Evolutionary conservation across 1,284 basidiomycete genomes (phyloP), one percentile per base, ranked within the genome.

Genomic region (Thecaphora frezii): DNA sequence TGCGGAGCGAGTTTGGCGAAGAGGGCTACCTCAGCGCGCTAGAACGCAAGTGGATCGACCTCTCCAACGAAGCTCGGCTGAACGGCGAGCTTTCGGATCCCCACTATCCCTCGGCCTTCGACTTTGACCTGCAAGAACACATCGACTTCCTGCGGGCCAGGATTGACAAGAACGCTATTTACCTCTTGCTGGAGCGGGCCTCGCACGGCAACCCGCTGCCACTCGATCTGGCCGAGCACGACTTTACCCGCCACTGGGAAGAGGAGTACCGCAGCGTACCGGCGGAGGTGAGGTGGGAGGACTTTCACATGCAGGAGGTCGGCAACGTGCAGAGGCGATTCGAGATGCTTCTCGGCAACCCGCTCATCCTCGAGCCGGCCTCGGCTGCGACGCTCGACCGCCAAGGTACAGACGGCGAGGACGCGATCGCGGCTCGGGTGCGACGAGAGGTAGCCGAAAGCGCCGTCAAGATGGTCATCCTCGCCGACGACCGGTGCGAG

Each of bases 111-210:
- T 88, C 87, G 74, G 80, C 86, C 18, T 85, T 83, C 7, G 85
- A 90, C 40, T 93, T 96, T 71, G 85, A 91, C 76, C 80, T 94
- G 13, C 81, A 85, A 23, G 83, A 83, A 18, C 91, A 93, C 67
- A 64, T 70, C 44, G 85, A 87, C 59, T 91, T 91, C 73, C 82
- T 96, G 48, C 84, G 93, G 37, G 83, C 83, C 14, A 83, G 89
- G 67, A 83, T 96, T 42, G 89, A 94, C 79, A 94, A 93, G 81
- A 87, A 86, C 73, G 85, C 59, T 14, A 54, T 73, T 16, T 48
- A 58, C 33, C 44, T 53, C 16, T 67, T 56, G 46, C 54, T 73
- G 13, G 52, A 57, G 28, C 61, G 45, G 44, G 48, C 57, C 13
- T 46, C 64, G 14, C 54, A 56, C 4, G 45, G 48, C 18, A 25